Base-by-base conservation (phyloP, 2,329 filamentous ascomycete species). In the Epichloe coenophiala region DNA sequence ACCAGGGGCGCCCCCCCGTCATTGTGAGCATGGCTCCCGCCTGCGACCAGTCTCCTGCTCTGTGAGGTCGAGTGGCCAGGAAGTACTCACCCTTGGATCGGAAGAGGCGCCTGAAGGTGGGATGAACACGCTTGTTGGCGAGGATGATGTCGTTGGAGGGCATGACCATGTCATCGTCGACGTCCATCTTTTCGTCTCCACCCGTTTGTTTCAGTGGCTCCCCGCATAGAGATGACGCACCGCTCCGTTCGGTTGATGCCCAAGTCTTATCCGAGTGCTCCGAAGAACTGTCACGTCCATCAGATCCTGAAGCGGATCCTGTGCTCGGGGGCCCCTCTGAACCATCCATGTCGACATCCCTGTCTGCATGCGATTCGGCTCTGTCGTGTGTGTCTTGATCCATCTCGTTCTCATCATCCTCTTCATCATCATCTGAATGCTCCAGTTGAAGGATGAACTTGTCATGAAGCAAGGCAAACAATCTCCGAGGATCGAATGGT, bases 1-100 rank as follows among this genome's bases (percentile, higher is more conserved):
- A 84, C 74, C 82, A 77, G 0, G 67, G 61, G 1, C 70, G 71
- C 2, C 2, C 78, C 77, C 77, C 77, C 0, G 70, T 70, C 47
- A 83, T 61, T 0, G 78, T 82, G 27, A 84, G 68, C 75, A 83
- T 83, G 12, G 76, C 78, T 2, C 80, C 80, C 0, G 80, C 79
- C 50, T 81, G 79, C 0, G 77, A 81, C 80, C 79, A 83, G 43
- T 79, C 76, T 44, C 79, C 79, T 6, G 68, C 68, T 35, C 68
- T 71, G 31, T 69, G 68, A 0, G 78, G 78, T 0, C 80, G 70
- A 0, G 78, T 81, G 0, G 79, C 78, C 0, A 83, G 67, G 66
- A 74, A 78, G 55, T 78, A 74, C 44, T 78, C 74, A 3, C 80
- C 80, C 58, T 84, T 84, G 49, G 79, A 83, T 27, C 80, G 77